A percentile compares a stretch with the other conserved stretches of the same genome.
phyloP scores from a whole-genome alignment of 2,329 filamentous ascomycete species.

The Ascosphaera pollenicola region DNA sequence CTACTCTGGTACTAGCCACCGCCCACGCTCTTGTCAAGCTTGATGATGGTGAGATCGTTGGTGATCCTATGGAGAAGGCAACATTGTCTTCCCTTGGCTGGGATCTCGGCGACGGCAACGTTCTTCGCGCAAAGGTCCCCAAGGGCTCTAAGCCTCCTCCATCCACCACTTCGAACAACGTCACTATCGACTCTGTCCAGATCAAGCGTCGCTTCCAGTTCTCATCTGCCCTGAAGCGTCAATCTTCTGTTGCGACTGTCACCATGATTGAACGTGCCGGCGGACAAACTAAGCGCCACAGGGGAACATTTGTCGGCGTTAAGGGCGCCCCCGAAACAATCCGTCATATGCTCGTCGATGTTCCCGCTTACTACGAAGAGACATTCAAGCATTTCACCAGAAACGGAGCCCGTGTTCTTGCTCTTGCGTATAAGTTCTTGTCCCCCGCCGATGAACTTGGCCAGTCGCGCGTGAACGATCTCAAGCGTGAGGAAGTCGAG shows the following conservation, averaged over 20 bases:
- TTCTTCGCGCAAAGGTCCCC: slow-evolving; percentile 33
- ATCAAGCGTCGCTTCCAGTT: slow-evolving; percentile 97
- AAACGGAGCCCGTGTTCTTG: slow-evolving; percentile 82
- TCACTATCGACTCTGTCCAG: slow-evolving; percentile 50
- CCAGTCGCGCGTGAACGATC: slow-evolving; percentile 67
- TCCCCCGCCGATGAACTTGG: slow-evolving; percentile 62
- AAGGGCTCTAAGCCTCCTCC: slow-evolving; percentile 20
- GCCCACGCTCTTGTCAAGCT: slow-evolving; percentile 90
- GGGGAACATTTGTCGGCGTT: slow-evolving; percentile 78
- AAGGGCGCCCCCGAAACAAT: slow-evolving; percentile 98
- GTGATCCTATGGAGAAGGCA: slow-evolving; percentile 98
- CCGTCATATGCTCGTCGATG: slow-evolving; percentile 65
- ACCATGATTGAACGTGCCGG: slow-evolving; percentile 35
- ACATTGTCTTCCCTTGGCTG: slow-evolving; percentile 77
- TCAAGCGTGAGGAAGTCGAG: slow-evolving; percentile 86
- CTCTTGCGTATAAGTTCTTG: slow-evolving; percentile 83
- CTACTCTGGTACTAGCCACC: slow-evolving; percentile 79
- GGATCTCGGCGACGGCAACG: slow-evolving; percentile 78
- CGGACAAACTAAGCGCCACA: slow-evolving; percentile 48
- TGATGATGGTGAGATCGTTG: slow-evolving; percentile 91
- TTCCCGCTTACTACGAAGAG: slow-evolving; percentile 81
- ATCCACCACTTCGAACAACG: slow-evolving; percentile 19
- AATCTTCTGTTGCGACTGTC: slow-evolving; percentile 80
- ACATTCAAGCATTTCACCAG: slow-evolving; percentile 97
- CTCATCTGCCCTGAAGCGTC: slow-evolving; percentile 84